Conservation (phyloP, 169 alveolate genomes). For the Plasmodium cynomolgi region DNA sequence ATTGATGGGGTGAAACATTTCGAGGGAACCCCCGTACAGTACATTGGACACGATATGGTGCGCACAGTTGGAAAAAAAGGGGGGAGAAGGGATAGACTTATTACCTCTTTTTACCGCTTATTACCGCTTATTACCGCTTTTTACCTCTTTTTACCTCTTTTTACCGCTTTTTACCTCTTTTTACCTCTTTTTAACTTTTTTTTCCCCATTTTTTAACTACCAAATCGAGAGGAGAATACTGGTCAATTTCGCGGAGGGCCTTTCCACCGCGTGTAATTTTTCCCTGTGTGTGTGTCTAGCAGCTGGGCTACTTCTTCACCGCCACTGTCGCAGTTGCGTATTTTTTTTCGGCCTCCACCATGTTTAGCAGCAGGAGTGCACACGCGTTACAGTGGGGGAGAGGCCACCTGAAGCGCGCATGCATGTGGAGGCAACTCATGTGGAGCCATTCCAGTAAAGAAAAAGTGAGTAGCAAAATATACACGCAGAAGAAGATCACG, state of each 20-base stretch:
- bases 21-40: not conserved
- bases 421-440: not conserved
- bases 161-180: not conserved
- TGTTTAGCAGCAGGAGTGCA: not conserved
- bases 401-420: not conserved
- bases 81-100: not conserved
- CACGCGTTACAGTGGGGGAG: not conserved
- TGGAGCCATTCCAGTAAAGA: conserved; percentile 9
- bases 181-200: not conserved
- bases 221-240: not conserved
- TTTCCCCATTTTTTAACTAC: not conserved
- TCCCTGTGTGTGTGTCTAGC: not conserved
- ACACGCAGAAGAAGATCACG: conserved; percentile 61
- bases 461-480: conserved; percentile 28
- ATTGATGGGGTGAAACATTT: not conserved
- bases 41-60: not conserved
- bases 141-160: not conserved
- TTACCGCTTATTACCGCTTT: not conserved
- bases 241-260: not conserved
- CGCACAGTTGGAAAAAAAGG: not conserved
- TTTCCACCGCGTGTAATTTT: not conserved
- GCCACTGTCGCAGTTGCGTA: not conserved
- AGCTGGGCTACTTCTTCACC: not conserved
- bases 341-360: not conserved
- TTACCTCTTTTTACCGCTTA: not conserved